Evolutionary conservation across 2,329 filamentous ascomycete species (phyloP), one percentile per base, ranked within the genome.

Genomic region (Cladosporium austrohemisphaericum): DNA sequence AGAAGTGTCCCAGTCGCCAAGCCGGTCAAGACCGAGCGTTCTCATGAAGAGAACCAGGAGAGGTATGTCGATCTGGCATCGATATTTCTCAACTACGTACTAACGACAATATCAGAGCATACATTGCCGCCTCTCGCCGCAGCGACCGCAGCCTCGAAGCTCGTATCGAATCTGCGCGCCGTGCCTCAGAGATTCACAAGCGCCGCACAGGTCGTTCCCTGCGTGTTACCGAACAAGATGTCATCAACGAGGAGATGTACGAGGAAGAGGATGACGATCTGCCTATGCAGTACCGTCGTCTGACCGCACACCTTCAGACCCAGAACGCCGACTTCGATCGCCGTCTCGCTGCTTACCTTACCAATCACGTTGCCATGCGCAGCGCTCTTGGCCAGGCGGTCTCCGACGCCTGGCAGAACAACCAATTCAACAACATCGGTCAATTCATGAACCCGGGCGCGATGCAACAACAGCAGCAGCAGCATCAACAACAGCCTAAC

Each of bases 191-290:
- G 61, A 88, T 95, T 29, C 91, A 95, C 76, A 89, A 90, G 72
- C 80, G 84, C 65, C 83, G 90, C 14, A 95, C 91, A 0, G 92
- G 91, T 31, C 86, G 89, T 58, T 82, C 79, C 2, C 77, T 96
- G 52, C 83, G 84, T 58, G 86, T 96, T 51, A 90, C 85, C 20
- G 86, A 91, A 67, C 80, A 93, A 61, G 90, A 93, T 69, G 90
- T 95, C 10, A 75, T 86, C 58, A 90, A 88, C 55, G 91, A 95
- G 66, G 89, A 94, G 66, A 95, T 95, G 88, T 96, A 96, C 64
- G 90, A 95, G 62, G 91, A 95, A 67, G 88, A 95, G 62, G 90
- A 95, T 46, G 88, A 95, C 58, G 86, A 91, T 50, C 65, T 88
- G 19, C 83, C 85, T 1, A 76, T 81, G 52, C 80, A 82, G 47